Percentiles rank a stretch among this genome's conserved stretches.
These are phyloP conservation scores for Sclerotinia subarctica DNA, from an alignment of 2,329 filamentous ascomycete genomes.

Conservation along the genomic window DNA sequence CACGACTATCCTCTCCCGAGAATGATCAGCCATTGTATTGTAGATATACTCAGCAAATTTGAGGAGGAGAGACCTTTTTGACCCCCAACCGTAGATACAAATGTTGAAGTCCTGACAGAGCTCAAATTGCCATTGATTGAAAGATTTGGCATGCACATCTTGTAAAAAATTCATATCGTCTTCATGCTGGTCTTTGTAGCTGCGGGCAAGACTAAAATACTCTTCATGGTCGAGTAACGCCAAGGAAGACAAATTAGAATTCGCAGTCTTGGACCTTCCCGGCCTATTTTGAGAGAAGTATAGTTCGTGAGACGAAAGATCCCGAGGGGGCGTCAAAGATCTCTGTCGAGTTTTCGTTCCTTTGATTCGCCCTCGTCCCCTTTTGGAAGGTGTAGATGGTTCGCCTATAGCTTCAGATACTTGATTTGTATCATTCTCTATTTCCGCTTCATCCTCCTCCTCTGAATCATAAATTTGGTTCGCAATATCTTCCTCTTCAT, in stretches of 20 bases:
- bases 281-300: conserved; percentile 93
- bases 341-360: conserved; percentile 50
- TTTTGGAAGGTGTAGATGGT: conserved; percentile 52
- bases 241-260: conserved; percentile 74
- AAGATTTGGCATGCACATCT: conserved; percentile 73
- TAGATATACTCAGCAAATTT: conserved; percentile 72
- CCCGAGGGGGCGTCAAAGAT: conserved; percentile 58
- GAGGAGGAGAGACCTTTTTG: conserved; percentile 73
- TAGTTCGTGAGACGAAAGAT: conserved; percentile 82
- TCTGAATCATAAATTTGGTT: conserved; percentile 63
- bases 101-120: conserved; percentile 81
- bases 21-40: conserved; percentile 39
- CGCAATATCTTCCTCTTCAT: conserved; percentile 64
- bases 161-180: conserved; percentile 69
- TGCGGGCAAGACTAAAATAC: conserved; percentile 69
- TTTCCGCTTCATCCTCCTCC: conserved; percentile 45
- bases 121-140: conserved; percentile 91
- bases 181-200: conserved; percentile 64
- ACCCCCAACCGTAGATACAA: conserved; percentile 90
- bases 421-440: conserved; percentile 36
- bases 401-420: conserved; percentile 37
- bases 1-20: conserved; percentile 62
- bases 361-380: conserved; percentile 45
- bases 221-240: conserved; percentile 84
- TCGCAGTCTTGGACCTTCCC: conserved; percentile 77